Conservation (phyloP, 441 rosid species). For the Melianthus villosus region DNA sequence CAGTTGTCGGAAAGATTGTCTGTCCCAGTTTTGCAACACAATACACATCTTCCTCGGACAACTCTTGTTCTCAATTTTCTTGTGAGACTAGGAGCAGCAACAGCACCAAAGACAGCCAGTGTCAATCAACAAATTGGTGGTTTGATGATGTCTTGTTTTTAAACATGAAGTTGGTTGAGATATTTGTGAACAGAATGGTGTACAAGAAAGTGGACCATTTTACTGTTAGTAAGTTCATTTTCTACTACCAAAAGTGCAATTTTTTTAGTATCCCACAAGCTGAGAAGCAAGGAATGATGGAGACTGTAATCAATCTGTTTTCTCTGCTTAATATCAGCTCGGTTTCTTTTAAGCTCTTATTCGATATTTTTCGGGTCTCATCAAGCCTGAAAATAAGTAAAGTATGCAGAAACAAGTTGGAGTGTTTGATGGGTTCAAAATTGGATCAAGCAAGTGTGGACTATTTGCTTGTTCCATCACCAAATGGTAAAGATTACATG, state of each 20-base stretch:
- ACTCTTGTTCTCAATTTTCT: constrained; percentile 16
- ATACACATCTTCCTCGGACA: constrained; percentile 17
- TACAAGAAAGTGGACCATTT: constrained; percentile 16
- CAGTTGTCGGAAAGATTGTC: constrained; percentile 18
- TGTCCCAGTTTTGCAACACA: constrained; percentile 19
- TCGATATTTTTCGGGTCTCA: constrained; percentile 16
- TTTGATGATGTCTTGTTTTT: constrained; percentile 32
- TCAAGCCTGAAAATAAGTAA: constrained; percentile 17
- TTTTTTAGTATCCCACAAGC: constrained; percentile 3
- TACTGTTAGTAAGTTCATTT: constrained; percentile 24
- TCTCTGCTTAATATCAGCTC: constrained; percentile 17
- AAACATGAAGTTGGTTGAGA: constrained; percentile 17
- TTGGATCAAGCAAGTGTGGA: constrained; percentile 37
- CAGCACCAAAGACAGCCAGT: constrained; percentile 13
- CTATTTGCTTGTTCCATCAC: constrained; percentile 26
- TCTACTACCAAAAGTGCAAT: constrained; percentile 23
- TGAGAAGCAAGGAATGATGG: constrained; percentile 19
- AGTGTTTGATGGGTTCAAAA: constrained; percentile 26
- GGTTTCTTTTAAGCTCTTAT: constrained; percentile 28
- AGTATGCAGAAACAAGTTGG: constrained; percentile 12
- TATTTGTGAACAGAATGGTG: constrained; percentile 16
- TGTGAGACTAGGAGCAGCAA: constrained; percentile 19
- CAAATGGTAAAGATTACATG: constrained; percentile 5
- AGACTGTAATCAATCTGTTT: constrained; percentile 19
- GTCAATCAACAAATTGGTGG: constrained; percentile 21